A percentile compares a stretch with the other conserved stretches of the same genome.
Conservation (phyloP, 768 basidiomycete species). For the Termitomyces sp. region DNA sequence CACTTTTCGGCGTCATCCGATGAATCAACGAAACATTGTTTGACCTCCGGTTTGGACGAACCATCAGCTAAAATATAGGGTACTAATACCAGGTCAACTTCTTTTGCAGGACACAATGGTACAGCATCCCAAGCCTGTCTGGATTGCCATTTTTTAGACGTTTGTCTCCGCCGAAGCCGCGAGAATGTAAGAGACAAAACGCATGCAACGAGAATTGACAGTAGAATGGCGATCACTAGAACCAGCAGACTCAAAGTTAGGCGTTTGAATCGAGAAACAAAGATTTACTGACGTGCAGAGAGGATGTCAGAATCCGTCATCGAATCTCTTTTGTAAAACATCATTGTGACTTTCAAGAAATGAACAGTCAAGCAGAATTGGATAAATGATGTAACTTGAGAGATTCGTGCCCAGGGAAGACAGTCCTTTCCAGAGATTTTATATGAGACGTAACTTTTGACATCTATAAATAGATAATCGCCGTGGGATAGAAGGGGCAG, state of each 20-base stretch:
- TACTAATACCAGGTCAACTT: not conserved
- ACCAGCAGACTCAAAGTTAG: not conserved
- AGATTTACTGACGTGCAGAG: slow-evolving; percentile 1
- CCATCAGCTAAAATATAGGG: not conserved
- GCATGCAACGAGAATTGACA: slow-evolving; percentile 6
- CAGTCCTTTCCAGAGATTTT: not conserved
- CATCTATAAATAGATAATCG: not conserved
- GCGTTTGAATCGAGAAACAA: not conserved
- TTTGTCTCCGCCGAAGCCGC: not conserved
- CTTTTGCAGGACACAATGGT: not conserved
- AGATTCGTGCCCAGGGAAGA: not conserved
- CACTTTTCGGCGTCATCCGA: slow-evolving; percentile 1
- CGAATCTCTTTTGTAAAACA: not conserved
- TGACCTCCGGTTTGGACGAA: not conserved
- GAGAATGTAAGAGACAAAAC: slow-evolving; percentile 6
- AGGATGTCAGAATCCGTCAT: slow-evolving; percentile 2
- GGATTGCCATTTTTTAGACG: not conserved
- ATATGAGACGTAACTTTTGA: not conserved
- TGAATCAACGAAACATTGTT: not conserved
- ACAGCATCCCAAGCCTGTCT: slow-evolving; percentile 5
- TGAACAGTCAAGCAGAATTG: not conserved
- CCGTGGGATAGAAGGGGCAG: not conserved
- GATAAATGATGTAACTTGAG: not conserved
- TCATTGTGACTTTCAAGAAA: not conserved
- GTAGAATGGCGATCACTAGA: slow-evolving; percentile 9